These are phyloP conservation scores for Candida peoriensis DNA, from an alignment of 805 yeast genomes.

Conservation along the genomic window DNA sequence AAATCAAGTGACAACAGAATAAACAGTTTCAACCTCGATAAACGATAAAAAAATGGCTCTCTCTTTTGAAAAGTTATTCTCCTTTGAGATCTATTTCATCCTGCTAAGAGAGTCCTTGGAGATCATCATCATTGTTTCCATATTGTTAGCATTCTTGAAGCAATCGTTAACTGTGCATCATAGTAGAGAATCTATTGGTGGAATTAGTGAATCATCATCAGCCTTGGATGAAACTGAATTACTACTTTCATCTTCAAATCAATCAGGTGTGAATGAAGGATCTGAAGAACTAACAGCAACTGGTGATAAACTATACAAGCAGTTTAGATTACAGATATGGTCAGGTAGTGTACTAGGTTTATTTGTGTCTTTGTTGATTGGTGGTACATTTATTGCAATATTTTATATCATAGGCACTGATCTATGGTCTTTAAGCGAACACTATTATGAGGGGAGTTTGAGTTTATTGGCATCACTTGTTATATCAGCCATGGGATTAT, in stretches of 20 bases:
- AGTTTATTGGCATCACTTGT: slow-evolving; percentile 73
- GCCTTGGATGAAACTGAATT: slow-evolving; percentile 7
- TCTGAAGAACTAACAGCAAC: slow-evolving; percentile 15
- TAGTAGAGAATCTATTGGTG: slow-evolving; percentile 11
- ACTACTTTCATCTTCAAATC: slow-evolving; percentile 5
- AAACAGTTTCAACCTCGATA: too few species aligned
- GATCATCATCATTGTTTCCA: slow-evolving; percentile 71
- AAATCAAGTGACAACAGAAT: too few species aligned
- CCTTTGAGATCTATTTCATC: slow-evolving; percentile 70
- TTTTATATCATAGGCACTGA: slow-evolving; percentile 80
- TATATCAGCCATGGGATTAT: slow-evolving; percentile 83
- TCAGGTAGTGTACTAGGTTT: slow-evolving; percentile 75
- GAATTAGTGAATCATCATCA: neutral
- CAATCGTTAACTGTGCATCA: slow-evolving; percentile 46
- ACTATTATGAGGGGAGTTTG: slow-evolving; percentile 84
- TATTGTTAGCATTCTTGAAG: slow-evolving; percentile 62
- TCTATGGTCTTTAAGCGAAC: slow-evolving; percentile 82
- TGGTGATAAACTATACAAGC: slow-evolving; percentile 33
- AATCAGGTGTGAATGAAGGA: slow-evolving; percentile 2
- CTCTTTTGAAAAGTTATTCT: slow-evolving; percentile 46
- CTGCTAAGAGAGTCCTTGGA: slow-evolving; percentile 71
- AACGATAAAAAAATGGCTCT: slow-evolving; percentile 5
- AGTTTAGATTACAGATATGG: slow-evolving; percentile 69
- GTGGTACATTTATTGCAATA: slow-evolving; percentile 60
- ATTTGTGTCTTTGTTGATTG: slow-evolving; percentile 62